Conservation (phyloP, 2,329 filamentous ascomycete species). For the Chaetomium strumarium region DNA sequence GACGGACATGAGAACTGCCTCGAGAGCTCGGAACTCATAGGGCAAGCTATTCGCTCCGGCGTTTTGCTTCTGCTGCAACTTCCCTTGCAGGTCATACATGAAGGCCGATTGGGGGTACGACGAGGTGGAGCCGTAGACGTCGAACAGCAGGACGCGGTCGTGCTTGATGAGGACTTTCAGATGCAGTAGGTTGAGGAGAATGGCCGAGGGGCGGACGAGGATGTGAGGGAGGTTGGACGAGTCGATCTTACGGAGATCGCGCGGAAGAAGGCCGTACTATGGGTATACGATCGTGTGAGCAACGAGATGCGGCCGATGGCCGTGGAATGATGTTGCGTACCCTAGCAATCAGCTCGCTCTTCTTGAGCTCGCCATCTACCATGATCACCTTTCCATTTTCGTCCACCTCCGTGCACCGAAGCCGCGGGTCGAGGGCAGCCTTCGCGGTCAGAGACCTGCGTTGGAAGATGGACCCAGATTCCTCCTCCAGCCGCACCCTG, state of each 20-base stretch:
- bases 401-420: conserved; percentile 93
- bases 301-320: background rate
- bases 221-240: conserved; percentile 94
- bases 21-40: conserved; percentile 93
- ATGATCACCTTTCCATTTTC: conserved; percentile 87
- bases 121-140: conserved; percentile 77
- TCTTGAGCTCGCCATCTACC: conserved; percentile 86
- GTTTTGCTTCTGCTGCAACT: conserved; percentile 72
- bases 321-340: conserved; percentile 13
- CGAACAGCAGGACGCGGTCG: conserved; percentile 86
- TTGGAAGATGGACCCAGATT: conserved; percentile 52
- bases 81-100: conserved; percentile 94
- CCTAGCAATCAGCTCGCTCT: conserved; percentile 92
- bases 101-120: conserved; percentile 88
- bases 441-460: conserved; percentile 67
- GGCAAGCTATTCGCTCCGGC: conserved; percentile 62
- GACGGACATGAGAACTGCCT: conserved; percentile 90
- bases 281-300: conserved; percentile 18
- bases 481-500: conserved; percentile 44
- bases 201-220: conserved; percentile 84
- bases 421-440: conserved; percentile 73
- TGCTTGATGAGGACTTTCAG: conserved; percentile 92
- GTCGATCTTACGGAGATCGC: conserved; percentile 95
- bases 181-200: conserved; percentile 93
- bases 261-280: conserved; percentile 84